These are phyloP conservation scores for Mucor saturninus DNA, from an alignment of 371 early-diverging fungal species.

Conservation along the genomic window DNA sequence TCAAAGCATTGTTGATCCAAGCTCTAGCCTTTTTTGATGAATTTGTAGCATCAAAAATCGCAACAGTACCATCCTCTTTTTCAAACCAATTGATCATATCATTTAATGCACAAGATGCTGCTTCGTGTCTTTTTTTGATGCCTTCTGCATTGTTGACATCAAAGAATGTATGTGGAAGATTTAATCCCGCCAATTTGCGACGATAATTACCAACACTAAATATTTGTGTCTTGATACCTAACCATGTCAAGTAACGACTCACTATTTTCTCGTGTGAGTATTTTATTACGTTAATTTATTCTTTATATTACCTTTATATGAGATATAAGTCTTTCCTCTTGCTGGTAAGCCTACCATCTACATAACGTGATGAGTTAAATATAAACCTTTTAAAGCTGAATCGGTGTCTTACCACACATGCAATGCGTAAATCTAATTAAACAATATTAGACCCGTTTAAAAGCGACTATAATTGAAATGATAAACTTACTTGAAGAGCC, in stretches of 20 bases:
- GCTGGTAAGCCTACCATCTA: constrained; percentile 91
- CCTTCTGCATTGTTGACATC: constrained; percentile 82
- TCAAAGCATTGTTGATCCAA: constrained; percentile 69
- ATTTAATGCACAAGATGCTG: constrained; percentile 80
- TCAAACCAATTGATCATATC: constrained; percentile 93
- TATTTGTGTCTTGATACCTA: constrained; percentile 89
- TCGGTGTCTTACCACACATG: constrained; percentile 37
- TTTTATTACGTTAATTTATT: background rate
- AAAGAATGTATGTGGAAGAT: constrained; percentile 86
- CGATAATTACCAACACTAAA: constrained; percentile 96
- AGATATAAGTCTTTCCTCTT: constrained; percentile 89
- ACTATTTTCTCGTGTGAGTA: constrained; percentile 49
- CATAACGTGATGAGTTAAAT: background rate
- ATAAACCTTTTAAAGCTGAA: background rate
- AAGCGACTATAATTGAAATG: background rate
- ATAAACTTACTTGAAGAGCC: background rate
- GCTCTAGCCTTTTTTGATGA: constrained; percentile 84
- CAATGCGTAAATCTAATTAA: constrained; percentile 34
- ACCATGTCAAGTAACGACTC: constrained; percentile 92
- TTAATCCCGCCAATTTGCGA: constrained; percentile 82
- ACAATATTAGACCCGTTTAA: background rate
- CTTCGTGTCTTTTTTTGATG: constrained; percentile 72
- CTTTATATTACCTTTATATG: constrained; percentile 80
- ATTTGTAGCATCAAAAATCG: constrained; percentile 97
- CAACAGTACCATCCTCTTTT: constrained; percentile 75